These are phyloP conservation scores for Prunus armeniaca DNA, from an alignment of 306 rosid species.

Conservation along the genomic window DNA sequence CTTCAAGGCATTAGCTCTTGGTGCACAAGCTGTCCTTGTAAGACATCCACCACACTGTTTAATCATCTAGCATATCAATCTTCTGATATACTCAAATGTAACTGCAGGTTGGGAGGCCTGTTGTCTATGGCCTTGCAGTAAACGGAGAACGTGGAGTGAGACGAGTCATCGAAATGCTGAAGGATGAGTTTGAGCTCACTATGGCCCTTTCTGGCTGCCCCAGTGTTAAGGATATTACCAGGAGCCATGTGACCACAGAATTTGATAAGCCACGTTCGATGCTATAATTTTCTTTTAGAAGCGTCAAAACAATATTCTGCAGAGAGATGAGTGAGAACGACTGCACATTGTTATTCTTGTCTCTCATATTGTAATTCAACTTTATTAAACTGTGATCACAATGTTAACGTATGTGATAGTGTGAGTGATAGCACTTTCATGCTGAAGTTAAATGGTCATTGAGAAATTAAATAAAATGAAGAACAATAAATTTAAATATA, in stretches of 20 bases:
- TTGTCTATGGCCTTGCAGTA: slow-evolving; percentile 48
- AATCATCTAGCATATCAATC: not conserved
- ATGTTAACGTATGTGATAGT: no score
- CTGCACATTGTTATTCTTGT: no score
- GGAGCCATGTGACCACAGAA: slow-evolving; percentile 47
- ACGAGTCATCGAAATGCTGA: slow-evolving; percentile 47
- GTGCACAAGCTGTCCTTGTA: slow-evolving; percentile 70
- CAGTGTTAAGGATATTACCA: slow-evolving; percentile 38
- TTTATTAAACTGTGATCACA: no score
- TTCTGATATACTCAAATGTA: not conserved
- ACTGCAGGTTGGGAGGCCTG: slow-evolving; percentile 56
- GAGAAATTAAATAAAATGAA: no score
- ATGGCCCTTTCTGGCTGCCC: slow-evolving; percentile 59
- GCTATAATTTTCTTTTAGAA: slow-evolving; percentile 32
- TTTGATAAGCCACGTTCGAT: slow-evolving; percentile 29
- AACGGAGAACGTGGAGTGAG: slow-evolving; percentile 55
- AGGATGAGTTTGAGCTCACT: slow-evolving; percentile 53
- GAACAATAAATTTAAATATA: no score
- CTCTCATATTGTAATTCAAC: no score
- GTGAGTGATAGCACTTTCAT: no score
- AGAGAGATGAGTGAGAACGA: not conserved
- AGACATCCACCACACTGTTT: slow-evolving; percentile 8
- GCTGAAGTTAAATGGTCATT: no score
- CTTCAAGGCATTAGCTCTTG: slow-evolving; percentile 70
- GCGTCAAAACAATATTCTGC: not conserved